phyloP scores from a whole-genome alignment of 306 rosid species.

The Aeschynomene evenia region DNA sequence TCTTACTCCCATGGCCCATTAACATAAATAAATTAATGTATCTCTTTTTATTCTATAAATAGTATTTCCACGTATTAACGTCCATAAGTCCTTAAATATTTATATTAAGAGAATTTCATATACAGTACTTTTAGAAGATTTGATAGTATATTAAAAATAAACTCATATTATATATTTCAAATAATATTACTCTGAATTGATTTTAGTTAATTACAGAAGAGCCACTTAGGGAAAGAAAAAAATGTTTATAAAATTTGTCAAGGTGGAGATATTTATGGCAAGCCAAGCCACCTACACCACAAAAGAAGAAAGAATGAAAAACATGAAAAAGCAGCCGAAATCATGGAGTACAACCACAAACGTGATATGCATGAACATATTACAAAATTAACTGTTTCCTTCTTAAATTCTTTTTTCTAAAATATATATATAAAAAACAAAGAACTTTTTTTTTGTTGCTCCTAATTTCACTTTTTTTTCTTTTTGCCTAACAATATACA shows the following conservation, averaged over 20 bases:
- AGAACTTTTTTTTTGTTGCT: constrained; percentile 5
- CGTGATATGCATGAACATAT: background rate
- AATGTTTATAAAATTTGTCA: background rate
- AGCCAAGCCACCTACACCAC: background rate
- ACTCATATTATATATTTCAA: too few species aligned
- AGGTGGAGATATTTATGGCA: background rate
- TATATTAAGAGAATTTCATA: too few species aligned
- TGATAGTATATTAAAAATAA: too few species aligned
- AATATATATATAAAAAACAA: too few species aligned
- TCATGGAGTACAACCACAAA: background rate
- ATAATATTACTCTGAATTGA: background rate
- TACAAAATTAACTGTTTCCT: constrained; percentile 32
- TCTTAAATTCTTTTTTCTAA: background rate
- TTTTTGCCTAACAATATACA: constrained; percentile 53
- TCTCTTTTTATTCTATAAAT: too few species aligned
- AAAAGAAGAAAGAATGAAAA: background rate
- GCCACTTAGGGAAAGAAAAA: background rate
- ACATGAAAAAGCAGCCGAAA: background rate
- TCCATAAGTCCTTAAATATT: too few species aligned
- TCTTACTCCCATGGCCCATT: constrained; percentile 20
- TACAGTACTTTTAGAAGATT: too few species aligned
- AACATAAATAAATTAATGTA: too few species aligned
- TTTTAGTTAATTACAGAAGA: background rate
- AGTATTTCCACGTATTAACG: too few species aligned
- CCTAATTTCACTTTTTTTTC: constrained; percentile 44